phyloP scores from a whole-genome alignment of 2,329 filamentous ascomycete genomes.

The Zasmidium angulare region DNA sequence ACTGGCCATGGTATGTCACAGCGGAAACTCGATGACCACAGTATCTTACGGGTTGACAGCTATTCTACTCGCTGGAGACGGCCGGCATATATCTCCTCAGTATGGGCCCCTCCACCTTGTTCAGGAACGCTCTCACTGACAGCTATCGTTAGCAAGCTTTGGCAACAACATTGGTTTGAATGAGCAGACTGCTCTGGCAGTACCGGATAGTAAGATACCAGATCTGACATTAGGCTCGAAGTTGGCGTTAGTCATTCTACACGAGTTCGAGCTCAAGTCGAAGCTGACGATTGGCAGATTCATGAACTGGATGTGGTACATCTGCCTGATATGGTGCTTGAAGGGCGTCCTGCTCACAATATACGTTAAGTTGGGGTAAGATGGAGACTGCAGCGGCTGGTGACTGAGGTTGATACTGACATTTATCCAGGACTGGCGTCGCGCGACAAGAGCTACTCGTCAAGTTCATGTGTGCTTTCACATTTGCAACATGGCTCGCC shows the following conservation, averaged over 20 bases:
- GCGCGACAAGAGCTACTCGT: slow-evolving; percentile 29
- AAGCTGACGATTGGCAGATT: slow-evolving; percentile 11
- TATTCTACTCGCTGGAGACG: slow-evolving; percentile 18
- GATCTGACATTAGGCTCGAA: slow-evolving; percentile 32
- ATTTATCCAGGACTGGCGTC: slow-evolving; percentile 23
- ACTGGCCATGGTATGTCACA: slow-evolving; percentile 12
- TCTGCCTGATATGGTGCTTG: slow-evolving; percentile 35
- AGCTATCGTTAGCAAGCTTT: slow-evolving; percentile 17
- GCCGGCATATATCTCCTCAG: slow-evolving; percentile 20
- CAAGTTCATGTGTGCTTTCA: slow-evolving; percentile 25
- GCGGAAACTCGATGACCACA: too few relatives aligned
- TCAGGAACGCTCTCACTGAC: neutral
- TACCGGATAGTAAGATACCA: slow-evolving; percentile 28
- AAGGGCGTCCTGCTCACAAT: slow-evolving; percentile 36
- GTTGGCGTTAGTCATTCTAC: slow-evolving; percentile 20
- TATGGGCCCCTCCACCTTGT: neutral
- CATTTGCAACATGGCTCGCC: slow-evolving; percentile 28
- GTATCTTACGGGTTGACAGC: neutral
- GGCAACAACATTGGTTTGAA: slow-evolving; percentile 35
- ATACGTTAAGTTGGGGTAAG: slow-evolving; percentile 29
- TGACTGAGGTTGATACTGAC: slow-evolving; percentile 3
- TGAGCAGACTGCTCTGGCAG: slow-evolving; percentile 26
- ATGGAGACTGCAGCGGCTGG: neutral
- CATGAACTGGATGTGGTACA: slow-evolving; percentile 38
- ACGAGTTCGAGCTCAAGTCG: neutral